Evolutionary conservation across 2,329 filamentous ascomycete genomes (phyloP).

Genomic region (Colletotrichum spinosum): DNA sequence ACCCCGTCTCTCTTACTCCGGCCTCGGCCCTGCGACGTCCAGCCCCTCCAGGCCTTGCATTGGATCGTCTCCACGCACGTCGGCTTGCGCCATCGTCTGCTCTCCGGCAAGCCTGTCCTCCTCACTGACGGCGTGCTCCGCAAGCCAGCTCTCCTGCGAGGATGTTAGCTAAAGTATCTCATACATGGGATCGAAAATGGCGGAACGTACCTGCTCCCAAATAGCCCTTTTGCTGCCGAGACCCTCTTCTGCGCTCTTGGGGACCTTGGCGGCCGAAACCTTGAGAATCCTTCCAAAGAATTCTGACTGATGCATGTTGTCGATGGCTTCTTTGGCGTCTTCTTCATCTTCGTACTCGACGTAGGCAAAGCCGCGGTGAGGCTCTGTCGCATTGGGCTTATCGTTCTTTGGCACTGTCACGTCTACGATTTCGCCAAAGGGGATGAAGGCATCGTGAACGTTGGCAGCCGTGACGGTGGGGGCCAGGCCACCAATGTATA

Average conservation of each 20-base stretch:
- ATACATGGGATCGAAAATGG: neutral
- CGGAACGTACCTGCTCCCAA: slow-evolving; percentile 87
- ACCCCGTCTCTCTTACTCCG: slow-evolving; percentile 63
- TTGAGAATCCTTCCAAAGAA: slow-evolving; percentile 93
- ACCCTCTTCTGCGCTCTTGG: slow-evolving; percentile 88
- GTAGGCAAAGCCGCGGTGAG: slow-evolving; percentile 94
- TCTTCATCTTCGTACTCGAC: slow-evolving; percentile 90
- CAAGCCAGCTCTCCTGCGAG: slow-evolving; percentile 88
- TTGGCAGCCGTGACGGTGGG: slow-evolving; percentile 79
- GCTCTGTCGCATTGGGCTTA: slow-evolving; percentile 78
- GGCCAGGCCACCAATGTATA: slow-evolving; percentile 92
- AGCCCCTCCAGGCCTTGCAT: slow-evolving; percentile 96
- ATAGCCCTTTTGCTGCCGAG: slow-evolving; percentile 93
- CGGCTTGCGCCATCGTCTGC: slow-evolving; percentile 61
- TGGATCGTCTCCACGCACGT: slow-evolving; percentile 76
- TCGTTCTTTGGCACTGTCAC: slow-evolving; percentile 92
- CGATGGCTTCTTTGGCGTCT: slow-evolving; percentile 94
- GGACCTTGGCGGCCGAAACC: slow-evolving; percentile 90
- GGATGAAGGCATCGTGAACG: slow-evolving; percentile 91
- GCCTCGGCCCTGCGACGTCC: slow-evolving; percentile 93
- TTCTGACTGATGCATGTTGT: slow-evolving; percentile 99
- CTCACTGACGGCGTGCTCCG: slow-evolving; percentile 86
- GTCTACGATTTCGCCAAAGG: slow-evolving; percentile 95
- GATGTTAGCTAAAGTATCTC: slow-evolving; percentile 21
- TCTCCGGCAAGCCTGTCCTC: slow-evolving; percentile 76